Conservation (phyloP, 108 stramenopile genomes). For the Cyclotella baltica region DNA sequence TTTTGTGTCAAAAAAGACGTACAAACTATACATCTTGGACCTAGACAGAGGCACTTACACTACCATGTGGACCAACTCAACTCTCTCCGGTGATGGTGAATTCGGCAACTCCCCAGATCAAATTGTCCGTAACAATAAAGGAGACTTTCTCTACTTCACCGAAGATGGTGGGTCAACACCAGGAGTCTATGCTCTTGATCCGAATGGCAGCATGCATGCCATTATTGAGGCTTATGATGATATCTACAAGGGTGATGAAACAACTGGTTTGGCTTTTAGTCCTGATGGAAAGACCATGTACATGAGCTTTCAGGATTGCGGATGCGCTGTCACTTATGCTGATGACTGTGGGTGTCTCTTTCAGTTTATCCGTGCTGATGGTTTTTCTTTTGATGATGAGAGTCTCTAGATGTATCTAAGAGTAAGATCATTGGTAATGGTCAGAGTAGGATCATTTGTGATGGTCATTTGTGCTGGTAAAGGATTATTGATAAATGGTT, state of each 20-base stretch:
- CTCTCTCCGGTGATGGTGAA: constrained; percentile 32
- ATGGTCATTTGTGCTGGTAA: no score
- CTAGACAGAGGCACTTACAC: constrained; percentile 41
- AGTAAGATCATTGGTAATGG: not conserved
- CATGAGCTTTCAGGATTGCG: constrained; percentile 48
- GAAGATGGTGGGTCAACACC: constrained; percentile 69
- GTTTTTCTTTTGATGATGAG: constrained; percentile 47
- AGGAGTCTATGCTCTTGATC: constrained; percentile 55
- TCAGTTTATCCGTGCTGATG: constrained; percentile 48
- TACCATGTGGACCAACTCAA: constrained; percentile 17
- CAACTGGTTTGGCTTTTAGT: constrained; percentile 78
- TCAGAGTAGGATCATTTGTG: no score
- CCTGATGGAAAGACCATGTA: constrained; percentile 62
- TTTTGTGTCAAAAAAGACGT: constrained; percentile 58
- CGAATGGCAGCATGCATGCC: constrained; percentile 28
- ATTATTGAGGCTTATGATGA: constrained; percentile 52
- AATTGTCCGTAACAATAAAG: constrained; percentile 47
- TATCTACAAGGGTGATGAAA: constrained; percentile 55
- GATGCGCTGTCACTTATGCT: constrained; percentile 22
- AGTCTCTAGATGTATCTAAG: not conserved
- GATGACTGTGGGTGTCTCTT: constrained; percentile 52
- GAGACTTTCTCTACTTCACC: constrained; percentile 64
- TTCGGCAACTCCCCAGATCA: constrained; percentile 67
- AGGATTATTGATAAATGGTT: no score
- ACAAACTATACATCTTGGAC: constrained; percentile 49